A percentile compares a stretch with the other conserved stretches of the same genome.
phyloP scores from a whole-genome alignment of 352 stramenopile species.

The Globisporangium canariense region DNA sequence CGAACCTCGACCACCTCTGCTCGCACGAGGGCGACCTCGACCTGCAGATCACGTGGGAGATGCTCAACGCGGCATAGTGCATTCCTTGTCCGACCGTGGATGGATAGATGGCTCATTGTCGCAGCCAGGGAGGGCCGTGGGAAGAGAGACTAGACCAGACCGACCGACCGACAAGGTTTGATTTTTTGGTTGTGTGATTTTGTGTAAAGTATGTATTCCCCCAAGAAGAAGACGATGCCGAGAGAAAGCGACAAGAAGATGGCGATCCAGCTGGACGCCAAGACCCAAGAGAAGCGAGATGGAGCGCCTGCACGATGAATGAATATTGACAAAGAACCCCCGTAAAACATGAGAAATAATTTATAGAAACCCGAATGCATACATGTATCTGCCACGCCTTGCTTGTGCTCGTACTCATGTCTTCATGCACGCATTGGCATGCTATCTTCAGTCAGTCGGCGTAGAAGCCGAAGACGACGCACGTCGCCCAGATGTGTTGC shows the following conservation, averaged over 20 bases:
- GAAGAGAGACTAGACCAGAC: not conserved
- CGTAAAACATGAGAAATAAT: conserved; percentile 36
- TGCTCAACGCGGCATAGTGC: conserved; percentile 58
- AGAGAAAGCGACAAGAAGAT: conserved; percentile 18
- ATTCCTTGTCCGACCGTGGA: not conserved
- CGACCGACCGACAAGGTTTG: conserved; percentile 5
- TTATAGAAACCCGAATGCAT: conserved; percentile 39
- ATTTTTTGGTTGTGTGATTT: conserved; percentile 27
- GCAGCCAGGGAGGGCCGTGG: not conserved
- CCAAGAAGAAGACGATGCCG: conserved; percentile 11
- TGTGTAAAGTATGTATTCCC: conserved; percentile 41
- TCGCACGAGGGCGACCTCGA: conserved; percentile 80
- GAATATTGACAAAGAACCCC: conserved; percentile 1
- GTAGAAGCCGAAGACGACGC: conserved; percentile 90
- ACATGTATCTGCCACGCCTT: conserved; percentile 17
- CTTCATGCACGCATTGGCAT: conserved; percentile 1
- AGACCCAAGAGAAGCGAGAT: not conserved
- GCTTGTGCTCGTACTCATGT: conserved; percentile 8
- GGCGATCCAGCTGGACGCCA: not conserved
- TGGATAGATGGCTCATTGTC: not conserved
- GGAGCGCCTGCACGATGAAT: conserved; percentile 5
- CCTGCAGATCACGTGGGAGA: conserved; percentile 84
- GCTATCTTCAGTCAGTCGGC: conserved; percentile 52
- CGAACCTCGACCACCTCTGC: conserved; percentile 79
- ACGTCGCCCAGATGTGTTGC: conserved; percentile 88